Percentiles rank a stretch among this genome's conserved stretches.
These are phyloP conservation scores for Dendrothele bispora DNA, from an alignment of 768 basidiomycete genomes.

Conservation along the genomic window DNA sequence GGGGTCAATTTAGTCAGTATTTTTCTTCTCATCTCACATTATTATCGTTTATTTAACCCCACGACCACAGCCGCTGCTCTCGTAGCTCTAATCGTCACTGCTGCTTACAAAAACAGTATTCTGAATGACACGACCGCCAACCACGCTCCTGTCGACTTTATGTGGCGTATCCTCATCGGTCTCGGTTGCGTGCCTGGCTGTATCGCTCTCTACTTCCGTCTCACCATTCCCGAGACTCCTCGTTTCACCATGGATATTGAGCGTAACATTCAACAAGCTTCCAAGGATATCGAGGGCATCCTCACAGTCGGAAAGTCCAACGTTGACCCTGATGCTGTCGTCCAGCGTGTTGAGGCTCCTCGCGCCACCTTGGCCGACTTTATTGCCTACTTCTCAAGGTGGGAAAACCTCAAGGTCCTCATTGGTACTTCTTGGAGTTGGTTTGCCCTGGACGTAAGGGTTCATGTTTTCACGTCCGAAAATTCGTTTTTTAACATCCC, in stretches of 20 bases:
- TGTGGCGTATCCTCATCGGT: slow-evolving; percentile 91
- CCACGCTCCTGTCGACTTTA: slow-evolving; percentile 60
- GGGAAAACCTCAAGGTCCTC: slow-evolving; percentile 79
- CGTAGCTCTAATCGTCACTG: slow-evolving; percentile 60
- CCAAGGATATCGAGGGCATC: slow-evolving; percentile 87
- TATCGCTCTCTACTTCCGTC: slow-evolving; percentile 87
- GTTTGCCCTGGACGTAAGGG: slow-evolving; percentile 82
- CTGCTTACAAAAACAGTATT: slow-evolving; percentile 66
- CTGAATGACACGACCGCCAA: slow-evolving; percentile 39
- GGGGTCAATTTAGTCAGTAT: slow-evolving; percentile 74
- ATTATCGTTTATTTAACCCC: background rate
- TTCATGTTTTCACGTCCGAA: background rate
- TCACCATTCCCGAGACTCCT: slow-evolving; percentile 91
- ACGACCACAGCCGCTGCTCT: slow-evolving; percentile 70
- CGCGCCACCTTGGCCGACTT: slow-evolving; percentile 74
- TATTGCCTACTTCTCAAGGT: slow-evolving; percentile 59
- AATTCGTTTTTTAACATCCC: background rate
- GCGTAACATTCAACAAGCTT: slow-evolving; percentile 28
- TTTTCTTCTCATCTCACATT: background rate
- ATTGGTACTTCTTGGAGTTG: slow-evolving; percentile 80
- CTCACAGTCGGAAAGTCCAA: slow-evolving; percentile 45
- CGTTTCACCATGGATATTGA: slow-evolving; percentile 81
- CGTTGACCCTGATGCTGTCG: slow-evolving; percentile 53
- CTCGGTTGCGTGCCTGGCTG: slow-evolving; percentile 81
- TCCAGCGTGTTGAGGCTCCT: slow-evolving; percentile 67